Conservation (phyloP, 1,139 yeast genomes). For the Hemisphaericaspora xylofermentans region DNA sequence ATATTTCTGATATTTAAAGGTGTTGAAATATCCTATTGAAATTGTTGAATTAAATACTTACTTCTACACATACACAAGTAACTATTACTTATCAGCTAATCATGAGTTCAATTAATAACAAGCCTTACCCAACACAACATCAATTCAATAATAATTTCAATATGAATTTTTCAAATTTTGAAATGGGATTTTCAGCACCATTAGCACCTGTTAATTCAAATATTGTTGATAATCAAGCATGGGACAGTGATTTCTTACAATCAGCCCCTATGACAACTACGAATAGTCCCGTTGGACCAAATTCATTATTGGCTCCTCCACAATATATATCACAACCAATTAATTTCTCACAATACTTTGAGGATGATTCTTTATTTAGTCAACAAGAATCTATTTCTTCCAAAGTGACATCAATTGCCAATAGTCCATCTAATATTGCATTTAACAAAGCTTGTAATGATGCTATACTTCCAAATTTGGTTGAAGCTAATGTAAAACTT, state of each 20-base stretch:
- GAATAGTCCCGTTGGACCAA: constrained; percentile 13
- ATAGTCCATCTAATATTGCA: constrained; percentile 9
- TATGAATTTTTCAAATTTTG: constrained; percentile 3
- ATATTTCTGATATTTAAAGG: neutral
- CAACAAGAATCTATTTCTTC: constrained; percentile 8
- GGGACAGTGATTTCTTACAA: constrained; percentile 23
- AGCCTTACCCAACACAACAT: neutral
- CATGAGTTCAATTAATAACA: constrained; percentile 1
- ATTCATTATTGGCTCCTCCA: neutral
- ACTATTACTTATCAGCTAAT: neutral
- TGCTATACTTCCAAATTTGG: constrained; percentile 3
- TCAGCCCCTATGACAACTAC: constrained; percentile 21
- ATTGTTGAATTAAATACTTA: too few species aligned
- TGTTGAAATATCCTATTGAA: neutral
- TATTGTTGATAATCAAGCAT: constrained; percentile 13
- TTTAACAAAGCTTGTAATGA: constrained; percentile 1
- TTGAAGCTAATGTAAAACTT: constrained; percentile 13
- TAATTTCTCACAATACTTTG: constrained; percentile 9
- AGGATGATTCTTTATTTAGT: constrained; percentile 7
- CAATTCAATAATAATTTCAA: neutral
- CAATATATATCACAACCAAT: constrained; percentile 7
- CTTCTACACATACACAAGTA: too few species aligned
- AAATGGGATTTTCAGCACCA: constrained; percentile 14
- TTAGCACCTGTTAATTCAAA: constrained; percentile 17
- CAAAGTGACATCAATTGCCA: constrained; percentile 10